These are phyloP conservation scores for Phytopythium kandeliae DNA, from an alignment of 352 stramenopile genomes.

Conservation along the genomic window DNA sequence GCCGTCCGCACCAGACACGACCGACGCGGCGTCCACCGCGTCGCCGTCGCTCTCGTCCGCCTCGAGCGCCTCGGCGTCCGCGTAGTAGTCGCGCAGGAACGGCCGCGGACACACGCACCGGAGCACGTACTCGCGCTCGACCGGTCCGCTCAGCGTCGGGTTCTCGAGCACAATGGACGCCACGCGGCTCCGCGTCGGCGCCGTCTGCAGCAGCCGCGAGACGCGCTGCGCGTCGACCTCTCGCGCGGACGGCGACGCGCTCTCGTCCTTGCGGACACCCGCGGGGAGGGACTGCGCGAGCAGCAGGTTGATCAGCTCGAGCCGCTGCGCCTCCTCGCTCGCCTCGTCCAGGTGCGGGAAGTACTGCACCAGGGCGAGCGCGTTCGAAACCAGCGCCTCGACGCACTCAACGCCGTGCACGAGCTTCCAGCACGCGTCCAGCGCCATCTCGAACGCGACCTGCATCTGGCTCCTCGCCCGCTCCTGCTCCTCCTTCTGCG, in stretches of 20 bases:
- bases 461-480: slow-evolving; percentile 39
- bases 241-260: background rate
- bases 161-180: slow-evolving; percentile 41
- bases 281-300: slow-evolving; percentile 17
- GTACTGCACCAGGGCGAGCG: slow-evolving; percentile 40
- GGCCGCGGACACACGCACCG: slow-evolving; percentile 65
- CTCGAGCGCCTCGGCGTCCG: slow-evolving; percentile 5
- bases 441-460: slow-evolving; percentile 76
- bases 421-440: slow-evolving; percentile 69
- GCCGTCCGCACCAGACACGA: background rate
- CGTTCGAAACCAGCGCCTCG: slow-evolving; percentile 49
- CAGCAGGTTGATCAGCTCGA: slow-evolving; percentile 36
- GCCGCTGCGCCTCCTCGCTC: slow-evolving; percentile 2
- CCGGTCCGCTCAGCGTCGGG: slow-evolving; percentile 26
- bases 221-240: slow-evolving; percentile 17
- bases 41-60: slow-evolving; percentile 15
- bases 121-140: slow-evolving; percentile 73
- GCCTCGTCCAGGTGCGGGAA: slow-evolving; percentile 17
- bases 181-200: slow-evolving; percentile 27
- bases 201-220: slow-evolving; percentile 28
- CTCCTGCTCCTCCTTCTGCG: slow-evolving; percentile 37
- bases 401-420: slow-evolving; percentile 40
- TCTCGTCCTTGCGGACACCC: background rate
- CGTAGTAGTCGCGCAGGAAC: slow-evolving; percentile 50
- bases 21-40: background rate